Evolutionary conservation across 106 monocot species (phyloP).

Genomic region (Acorus calamus): DNA sequence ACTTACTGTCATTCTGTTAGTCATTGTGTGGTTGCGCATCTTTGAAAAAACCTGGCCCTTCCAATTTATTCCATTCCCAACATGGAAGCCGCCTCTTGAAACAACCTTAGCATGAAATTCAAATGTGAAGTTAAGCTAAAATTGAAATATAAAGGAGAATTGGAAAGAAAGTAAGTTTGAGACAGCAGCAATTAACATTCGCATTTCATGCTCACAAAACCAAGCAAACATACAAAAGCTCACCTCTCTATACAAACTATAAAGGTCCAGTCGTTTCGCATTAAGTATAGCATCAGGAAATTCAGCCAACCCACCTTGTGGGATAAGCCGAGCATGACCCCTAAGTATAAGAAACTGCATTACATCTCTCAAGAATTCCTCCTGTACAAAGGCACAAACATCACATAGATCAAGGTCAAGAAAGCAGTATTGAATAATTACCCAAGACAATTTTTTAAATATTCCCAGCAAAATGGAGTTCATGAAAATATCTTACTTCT

Average conservation of each 20-base stretch:
- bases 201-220: too few species aligned
- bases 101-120: constrained; percentile 44
- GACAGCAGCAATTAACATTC: too few species aligned
- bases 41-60: constrained; percentile 96
- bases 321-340: constrained; percentile 70
- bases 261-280: constrained; percentile 79
- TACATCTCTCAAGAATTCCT: constrained; percentile 83
- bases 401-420: not conserved
- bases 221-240: not conserved
- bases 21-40: constrained; percentile 85
- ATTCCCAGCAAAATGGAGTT: too few species aligned
- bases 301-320: constrained; percentile 74
- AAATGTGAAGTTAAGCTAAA: not conserved
- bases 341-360: constrained; percentile 69
- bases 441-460: too few species aligned
- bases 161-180: too few species aligned
- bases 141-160: not conserved
- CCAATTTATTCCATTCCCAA: constrained; percentile 97
- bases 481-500: constrained; percentile 38
- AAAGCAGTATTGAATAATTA: not conserved
- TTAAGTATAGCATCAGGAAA: constrained; percentile 92
- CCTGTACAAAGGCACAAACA: constrained; percentile 28
- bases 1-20: constrained; percentile 88
- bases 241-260: constrained; percentile 92
- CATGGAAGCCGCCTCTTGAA: constrained; percentile 91